These are phyloP conservation scores for Pseudogymnoascus pannorum DNA, from an alignment of 2,329 filamentous ascomycete genomes.

Conservation along the genomic window DNA sequence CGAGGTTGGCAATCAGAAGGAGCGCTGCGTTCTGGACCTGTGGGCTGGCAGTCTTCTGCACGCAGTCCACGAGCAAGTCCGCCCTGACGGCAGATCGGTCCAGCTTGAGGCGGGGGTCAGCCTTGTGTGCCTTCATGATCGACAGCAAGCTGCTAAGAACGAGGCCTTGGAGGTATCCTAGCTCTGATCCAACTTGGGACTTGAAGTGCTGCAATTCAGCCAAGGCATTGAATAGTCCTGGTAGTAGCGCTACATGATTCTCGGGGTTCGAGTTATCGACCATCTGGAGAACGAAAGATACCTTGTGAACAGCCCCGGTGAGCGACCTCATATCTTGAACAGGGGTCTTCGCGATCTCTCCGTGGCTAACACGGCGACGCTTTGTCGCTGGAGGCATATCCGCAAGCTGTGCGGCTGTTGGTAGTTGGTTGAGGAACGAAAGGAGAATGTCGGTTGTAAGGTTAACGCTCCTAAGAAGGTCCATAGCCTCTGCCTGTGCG, in stretches of 20 bases:
- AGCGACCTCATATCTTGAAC: constrained; percentile 59
- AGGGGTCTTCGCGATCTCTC: constrained; percentile 54
- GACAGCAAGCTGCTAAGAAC: constrained; percentile 73
- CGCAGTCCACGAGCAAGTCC: constrained; percentile 87
- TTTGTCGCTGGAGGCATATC: constrained; percentile 69
- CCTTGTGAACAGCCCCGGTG: constrained; percentile 60
- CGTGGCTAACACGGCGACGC: constrained; percentile 69
- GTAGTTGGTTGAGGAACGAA: constrained; percentile 66
- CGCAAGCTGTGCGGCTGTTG: constrained; percentile 64
- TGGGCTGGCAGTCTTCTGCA: constrained; percentile 83
- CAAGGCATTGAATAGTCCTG: constrained; percentile 75
- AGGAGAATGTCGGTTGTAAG: constrained; percentile 66
- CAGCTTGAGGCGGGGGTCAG: constrained; percentile 53
- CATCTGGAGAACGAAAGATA: constrained; percentile 82
- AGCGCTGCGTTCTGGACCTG: constrained; percentile 91
- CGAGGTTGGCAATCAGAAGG: constrained; percentile 78
- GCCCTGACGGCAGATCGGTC: constrained; percentile 76
- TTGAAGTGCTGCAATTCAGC: constrained; percentile 81
- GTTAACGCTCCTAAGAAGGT: constrained; percentile 65
- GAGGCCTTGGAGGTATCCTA: constrained; percentile 84
- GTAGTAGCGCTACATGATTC: constrained; percentile 68
- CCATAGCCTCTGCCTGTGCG: constrained; percentile 54
- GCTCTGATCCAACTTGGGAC: constrained; percentile 71
- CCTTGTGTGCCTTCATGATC: constrained; percentile 73
- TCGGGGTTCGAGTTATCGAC: constrained; percentile 74